Percentiles rank a stretch among this genome's conserved stretches.
Evolutionary conservation across 495 filamentous ascomycete genomes (phyloP).

Genomic region (Monascus purpureus): DNA sequence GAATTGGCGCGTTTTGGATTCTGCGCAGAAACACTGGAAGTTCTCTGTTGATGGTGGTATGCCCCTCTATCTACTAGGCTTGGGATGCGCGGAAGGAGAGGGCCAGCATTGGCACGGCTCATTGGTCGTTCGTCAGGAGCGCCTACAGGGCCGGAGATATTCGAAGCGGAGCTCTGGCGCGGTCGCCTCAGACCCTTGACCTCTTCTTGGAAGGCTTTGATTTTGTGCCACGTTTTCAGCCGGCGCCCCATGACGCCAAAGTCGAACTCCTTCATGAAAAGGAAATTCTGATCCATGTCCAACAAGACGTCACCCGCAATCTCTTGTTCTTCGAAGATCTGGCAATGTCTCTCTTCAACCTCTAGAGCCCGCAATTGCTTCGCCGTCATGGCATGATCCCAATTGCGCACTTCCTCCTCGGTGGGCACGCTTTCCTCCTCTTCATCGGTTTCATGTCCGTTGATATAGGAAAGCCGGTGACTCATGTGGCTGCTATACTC

Average conservation of each 20-base stretch:
- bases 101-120: slow-evolving; percentile 22
- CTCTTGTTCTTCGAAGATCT: slow-evolving; percentile 91
- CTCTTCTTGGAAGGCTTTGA: slow-evolving; percentile 79
- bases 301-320: slow-evolving; percentile 87
- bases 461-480: slow-evolving; percentile 74
- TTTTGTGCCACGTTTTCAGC: slow-evolving; percentile 89
- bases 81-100: slow-evolving; percentile 47
- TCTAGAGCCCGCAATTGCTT: slow-evolving; percentile 70
- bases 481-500: slow-evolving; percentile 74
- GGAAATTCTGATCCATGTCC: slow-evolving; percentile 83
- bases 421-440: slow-evolving; percentile 42
- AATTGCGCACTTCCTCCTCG: slow-evolving; percentile 51
- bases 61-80: slow-evolving; percentile 32
- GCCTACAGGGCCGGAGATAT: slow-evolving; percentile 17
- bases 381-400: slow-evolving; percentile 68
- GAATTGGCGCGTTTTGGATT: slow-evolving; percentile 21
- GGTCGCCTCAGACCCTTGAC: slow-evolving; percentile 32
- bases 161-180: slow-evolving; percentile 16
- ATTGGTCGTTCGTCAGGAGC: slow-evolving; percentile 26
- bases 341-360: slow-evolving; percentile 74
- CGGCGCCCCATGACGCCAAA: slow-evolving; percentile 79
- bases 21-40: slow-evolving; percentile 14
- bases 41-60: slow-evolving; percentile 11
- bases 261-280: slow-evolving; percentile 92
- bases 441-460: slow-evolving; percentile 77